These are phyloP conservation scores for Phyllosticta citrichinensis DNA, from an alignment of 2,329 filamentous ascomycete species.

Conservation along the genomic window DNA sequence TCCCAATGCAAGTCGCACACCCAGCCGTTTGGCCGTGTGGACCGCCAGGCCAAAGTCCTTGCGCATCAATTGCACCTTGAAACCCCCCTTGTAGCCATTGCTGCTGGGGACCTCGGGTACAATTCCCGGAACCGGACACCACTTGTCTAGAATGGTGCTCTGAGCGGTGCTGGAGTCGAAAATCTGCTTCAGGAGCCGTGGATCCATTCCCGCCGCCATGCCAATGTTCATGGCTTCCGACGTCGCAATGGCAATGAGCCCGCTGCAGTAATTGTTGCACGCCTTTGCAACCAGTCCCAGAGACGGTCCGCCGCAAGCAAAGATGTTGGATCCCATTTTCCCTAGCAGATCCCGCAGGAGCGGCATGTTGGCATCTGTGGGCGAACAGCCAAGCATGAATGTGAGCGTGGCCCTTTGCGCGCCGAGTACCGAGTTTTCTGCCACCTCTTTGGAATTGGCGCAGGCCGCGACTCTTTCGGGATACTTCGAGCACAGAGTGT, in stretches of 20 bases:
- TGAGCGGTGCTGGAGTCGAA: constrained; percentile 44
- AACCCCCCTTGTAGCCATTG: constrained; percentile 45
- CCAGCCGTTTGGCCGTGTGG: constrained; percentile 44
- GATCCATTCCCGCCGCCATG: constrained; percentile 47
- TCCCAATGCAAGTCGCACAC: constrained; percentile 41
- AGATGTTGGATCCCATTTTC: constrained; percentile 44
- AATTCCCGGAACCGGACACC: constrained; percentile 39
- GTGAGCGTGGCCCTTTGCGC: constrained; percentile 42
- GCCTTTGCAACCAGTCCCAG: constrained; percentile 50
- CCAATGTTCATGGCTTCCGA: constrained; percentile 52
- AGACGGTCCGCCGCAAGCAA: constrained; percentile 46
- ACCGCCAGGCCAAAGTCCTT: constrained; percentile 49
- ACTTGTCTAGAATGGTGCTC: constrained; percentile 42
- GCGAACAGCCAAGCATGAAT: constrained; percentile 45
- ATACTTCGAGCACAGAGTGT: constrained; percentile 31
- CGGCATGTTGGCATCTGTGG: constrained; percentile 34
- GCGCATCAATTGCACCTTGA: constrained; percentile 50
- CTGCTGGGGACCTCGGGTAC: constrained; percentile 21
- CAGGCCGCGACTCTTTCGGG: constrained; percentile 29
- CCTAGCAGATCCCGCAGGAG: constrained; percentile 36
- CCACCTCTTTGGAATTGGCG: constrained; percentile 37
- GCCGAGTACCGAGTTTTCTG: constrained; percentile 43
- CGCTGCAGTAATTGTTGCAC: constrained; percentile 52
- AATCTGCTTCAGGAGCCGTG: constrained; percentile 41
- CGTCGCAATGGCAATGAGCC: constrained; percentile 48